phyloP scores from a whole-genome alignment of 129 eudicot species.

The Saussurea involucrata region DNA sequence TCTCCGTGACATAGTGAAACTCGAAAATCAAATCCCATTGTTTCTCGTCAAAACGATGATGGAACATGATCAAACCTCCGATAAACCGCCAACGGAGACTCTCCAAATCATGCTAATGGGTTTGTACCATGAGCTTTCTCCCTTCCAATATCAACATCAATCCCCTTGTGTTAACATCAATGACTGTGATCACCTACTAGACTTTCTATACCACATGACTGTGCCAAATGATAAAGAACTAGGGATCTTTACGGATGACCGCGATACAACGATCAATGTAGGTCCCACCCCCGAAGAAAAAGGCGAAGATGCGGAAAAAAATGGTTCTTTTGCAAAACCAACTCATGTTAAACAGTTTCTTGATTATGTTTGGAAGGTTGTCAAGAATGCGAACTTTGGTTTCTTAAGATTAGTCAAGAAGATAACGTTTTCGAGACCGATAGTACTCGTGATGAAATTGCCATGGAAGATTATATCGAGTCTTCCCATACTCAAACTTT shows the following conservation, averaged over 20 bases:
- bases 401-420: conserved; percentile 13
- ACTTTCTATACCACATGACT: conserved; percentile 41
- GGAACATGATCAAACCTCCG: conserved; percentile 8
- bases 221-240: conserved; percentile 32
- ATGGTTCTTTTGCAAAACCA: background rate
- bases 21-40: conserved; percentile 63
- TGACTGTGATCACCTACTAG: conserved; percentile 44
- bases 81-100: conserved; percentile 22
- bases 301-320: background rate
- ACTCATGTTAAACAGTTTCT: background rate
- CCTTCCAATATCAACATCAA: conserved; percentile 30
- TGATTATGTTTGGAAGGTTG: background rate
- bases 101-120: conserved; percentile 37
- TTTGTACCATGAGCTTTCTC: conserved; percentile 39
- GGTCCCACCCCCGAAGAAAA: background rate
- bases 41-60: conserved; percentile 34
- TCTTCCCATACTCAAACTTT: conserved; percentile 34
- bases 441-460: conserved; percentile 20
- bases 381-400: conserved; percentile 7
- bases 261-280: background rate
- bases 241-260: conserved; percentile 13
- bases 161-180: background rate
- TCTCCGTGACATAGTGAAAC: conserved; percentile 48
- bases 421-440: conserved; percentile 24
- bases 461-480: conserved; percentile 46